Evolutionary conservation across 1,284 basidiomycete species (phyloP), one percentile per base, ranked within the genome.

Genomic region (Cystobasidiaceae sp.): DNA sequence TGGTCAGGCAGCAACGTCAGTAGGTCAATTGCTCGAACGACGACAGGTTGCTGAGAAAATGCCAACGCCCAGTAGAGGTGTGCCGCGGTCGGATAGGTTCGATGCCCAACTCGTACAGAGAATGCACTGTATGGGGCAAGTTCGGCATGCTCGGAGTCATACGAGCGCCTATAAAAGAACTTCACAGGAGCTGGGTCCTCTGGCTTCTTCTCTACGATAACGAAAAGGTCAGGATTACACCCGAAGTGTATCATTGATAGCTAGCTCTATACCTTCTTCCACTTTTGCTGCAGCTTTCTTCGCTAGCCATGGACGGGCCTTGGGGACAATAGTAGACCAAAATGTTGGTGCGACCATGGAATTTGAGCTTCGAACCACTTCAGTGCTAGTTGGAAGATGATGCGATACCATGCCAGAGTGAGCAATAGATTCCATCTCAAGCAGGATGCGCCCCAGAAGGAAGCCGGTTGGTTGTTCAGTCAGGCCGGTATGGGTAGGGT

Each of bases 111-210:
- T 15, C 25, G 19, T 13, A 56, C 23, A 56, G 39, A 25, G 34
- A 43, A 41, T 1, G 54, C 13, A 25, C 54, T 44, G 23, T 56
- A 56, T 3, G 54, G 54, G 19, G 54, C 19, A n/a, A 56, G 32
- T 19, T 56, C 25, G 15, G 15, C 25, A 32, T 56, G 19, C 6
- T 32, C 1, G 13, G 54, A 37, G 32, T 56, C 54, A n/a, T 34
- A 56, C 13, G 54, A 56, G 11, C 54, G 19, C 8, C 54, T n/a
- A 44, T 56, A 56, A 41, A 43, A 44, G 54, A 56, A 56, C 5
- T 6, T 28, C 4, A 28, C n/a, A 11, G 32, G 4, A 2, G 28
- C 48, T 50, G 48, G 25, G 27, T 11, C 48, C 19, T 50, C 19
- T 19, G 48, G 21, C 25, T 50, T 9, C 48, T 27, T 13, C 8